Evolutionary conservation across 179 eudicot genomes (phyloP).

Genomic region (Vitellaria paradoxa): DNA sequence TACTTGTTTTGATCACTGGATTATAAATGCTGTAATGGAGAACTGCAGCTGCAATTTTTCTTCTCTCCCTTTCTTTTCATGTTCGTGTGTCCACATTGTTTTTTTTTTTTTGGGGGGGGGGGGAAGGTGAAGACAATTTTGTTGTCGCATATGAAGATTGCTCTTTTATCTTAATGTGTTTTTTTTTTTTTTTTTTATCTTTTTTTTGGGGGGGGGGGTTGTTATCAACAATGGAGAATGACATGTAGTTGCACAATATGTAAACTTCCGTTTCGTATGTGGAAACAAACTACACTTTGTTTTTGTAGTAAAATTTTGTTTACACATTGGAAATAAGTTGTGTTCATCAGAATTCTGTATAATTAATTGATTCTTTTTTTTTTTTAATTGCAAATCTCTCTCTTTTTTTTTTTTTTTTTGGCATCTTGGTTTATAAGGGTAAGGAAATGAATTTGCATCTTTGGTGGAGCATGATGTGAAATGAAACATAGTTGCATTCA

Average conservation of each 20-base stretch:
- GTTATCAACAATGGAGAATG: not conserved
- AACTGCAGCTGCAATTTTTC: too few species aligned
- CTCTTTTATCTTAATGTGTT: not conserved
- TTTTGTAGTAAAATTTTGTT: not conserved
- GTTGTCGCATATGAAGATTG: not conserved
- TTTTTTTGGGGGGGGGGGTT: not conserved
- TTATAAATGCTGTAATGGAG: too few species aligned
- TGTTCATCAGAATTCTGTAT: not conserved
- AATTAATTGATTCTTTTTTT: not conserved
- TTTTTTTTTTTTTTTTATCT: too few species aligned
- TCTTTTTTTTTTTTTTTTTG: not conserved
- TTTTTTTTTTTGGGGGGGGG: too few species aligned
- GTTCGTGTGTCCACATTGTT: too few species aligned
- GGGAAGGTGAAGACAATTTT: too few species aligned
- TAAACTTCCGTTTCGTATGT: not conserved
- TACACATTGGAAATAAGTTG: not conserved
- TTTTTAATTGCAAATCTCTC: not conserved
- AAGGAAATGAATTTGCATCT: not conserved
- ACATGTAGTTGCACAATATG: not conserved
- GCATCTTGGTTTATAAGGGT: not conserved
- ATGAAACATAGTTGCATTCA: not conserved
- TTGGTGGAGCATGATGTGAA: too few species aligned
- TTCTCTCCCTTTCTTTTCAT: too few species aligned
- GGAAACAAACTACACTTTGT: conserved; percentile 2
- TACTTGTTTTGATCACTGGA: too few species aligned